A percentile compares a stretch with the other conserved stretches of the same genome.
These are phyloP conservation scores for Botrytis tulipae DNA, from an alignment of 2,329 filamentous ascomycete species.

Conservation along the genomic window DNA sequence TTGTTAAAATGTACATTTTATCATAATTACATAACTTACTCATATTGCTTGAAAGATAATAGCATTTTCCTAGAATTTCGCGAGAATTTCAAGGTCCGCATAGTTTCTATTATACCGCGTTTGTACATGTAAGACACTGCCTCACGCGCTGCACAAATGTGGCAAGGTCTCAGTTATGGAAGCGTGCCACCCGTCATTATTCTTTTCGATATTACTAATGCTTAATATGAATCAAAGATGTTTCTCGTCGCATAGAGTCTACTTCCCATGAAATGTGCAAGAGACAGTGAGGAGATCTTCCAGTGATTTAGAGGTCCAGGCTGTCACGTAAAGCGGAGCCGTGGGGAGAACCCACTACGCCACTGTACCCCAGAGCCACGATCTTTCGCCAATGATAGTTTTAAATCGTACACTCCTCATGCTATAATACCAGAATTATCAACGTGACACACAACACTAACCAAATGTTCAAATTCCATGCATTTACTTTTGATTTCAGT, in stretches of 20 bases:
- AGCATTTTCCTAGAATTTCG: not conserved
- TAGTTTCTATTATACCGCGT: not conserved
- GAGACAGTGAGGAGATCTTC: not conserved
- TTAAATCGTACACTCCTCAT: not conserved
- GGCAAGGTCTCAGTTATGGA: not conserved
- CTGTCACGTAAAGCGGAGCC: not conserved
- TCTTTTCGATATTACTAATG: not conserved
- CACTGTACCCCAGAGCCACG: not conserved
- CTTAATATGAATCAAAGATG: not conserved
- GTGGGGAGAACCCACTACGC: not conserved
- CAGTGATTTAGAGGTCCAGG: not conserved
- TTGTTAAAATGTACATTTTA: not conserved
- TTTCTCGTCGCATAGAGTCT: not conserved
- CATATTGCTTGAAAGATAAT: not conserved
- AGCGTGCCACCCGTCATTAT: not conserved
- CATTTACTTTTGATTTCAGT: not conserved
- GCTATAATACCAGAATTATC: not conserved
- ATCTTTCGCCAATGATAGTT: not conserved
- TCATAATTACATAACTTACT: not conserved
- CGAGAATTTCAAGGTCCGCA: too few species aligned
- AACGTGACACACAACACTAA: not conserved
- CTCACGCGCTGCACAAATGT: slow-evolving; percentile 2
- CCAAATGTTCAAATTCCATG: not conserved
- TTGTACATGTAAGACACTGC: not conserved
- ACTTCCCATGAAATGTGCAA: not conserved